Percentiles rank a stretch among this genome's conserved stretches.
These are phyloP conservation scores for Peterozyma toletana DNA, from an alignment of 805 yeast species.

Conservation along the genomic window DNA sequence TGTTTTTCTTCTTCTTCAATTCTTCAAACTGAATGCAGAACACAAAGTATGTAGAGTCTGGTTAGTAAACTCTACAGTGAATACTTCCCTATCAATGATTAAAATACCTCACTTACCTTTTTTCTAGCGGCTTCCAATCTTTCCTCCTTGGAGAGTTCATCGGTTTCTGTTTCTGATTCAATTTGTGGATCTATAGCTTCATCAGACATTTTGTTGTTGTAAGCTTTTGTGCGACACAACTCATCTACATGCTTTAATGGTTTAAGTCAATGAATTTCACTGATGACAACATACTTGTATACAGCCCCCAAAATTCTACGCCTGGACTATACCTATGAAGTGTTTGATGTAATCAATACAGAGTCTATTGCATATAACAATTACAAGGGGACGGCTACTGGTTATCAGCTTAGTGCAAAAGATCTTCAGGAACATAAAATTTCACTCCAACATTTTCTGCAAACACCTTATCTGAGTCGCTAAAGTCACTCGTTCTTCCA, in stretches of 20 bases:
- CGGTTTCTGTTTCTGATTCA: not conserved
- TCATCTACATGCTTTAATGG: no score
- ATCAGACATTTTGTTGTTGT: not conserved
- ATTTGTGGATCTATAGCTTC: not conserved
- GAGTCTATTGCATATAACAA: not conserved
- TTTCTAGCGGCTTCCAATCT: slow-evolving; percentile 27
- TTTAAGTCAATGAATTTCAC: no score
- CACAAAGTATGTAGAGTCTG: not conserved
- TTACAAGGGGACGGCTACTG: not conserved
- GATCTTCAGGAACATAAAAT: slow-evolving; percentile 70
- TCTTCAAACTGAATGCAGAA: slow-evolving; percentile 11
- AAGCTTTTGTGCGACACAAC: not conserved
- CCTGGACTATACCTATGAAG: no score
- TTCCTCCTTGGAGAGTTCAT: slow-evolving; percentile 18
- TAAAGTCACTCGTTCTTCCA: slow-evolving; percentile 71
- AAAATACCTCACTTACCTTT: slow-evolving; percentile 12
- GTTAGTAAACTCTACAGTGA: slow-evolving; percentile 4
- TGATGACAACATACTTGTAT: no score
- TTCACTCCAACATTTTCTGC: slow-evolving; percentile 48
- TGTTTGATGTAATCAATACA: no score
- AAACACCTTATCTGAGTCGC: slow-evolving; percentile 70
- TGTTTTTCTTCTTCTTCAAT: slow-evolving; percentile 12
- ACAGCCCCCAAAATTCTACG: no score
- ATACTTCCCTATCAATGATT: not conserved
- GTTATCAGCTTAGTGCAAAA: slow-evolving; percentile 24